These are phyloP conservation scores for Pseudohyphozyma bogoriensis DNA, from an alignment of 768 basidiomycete species.

Conservation along the genomic window DNA sequence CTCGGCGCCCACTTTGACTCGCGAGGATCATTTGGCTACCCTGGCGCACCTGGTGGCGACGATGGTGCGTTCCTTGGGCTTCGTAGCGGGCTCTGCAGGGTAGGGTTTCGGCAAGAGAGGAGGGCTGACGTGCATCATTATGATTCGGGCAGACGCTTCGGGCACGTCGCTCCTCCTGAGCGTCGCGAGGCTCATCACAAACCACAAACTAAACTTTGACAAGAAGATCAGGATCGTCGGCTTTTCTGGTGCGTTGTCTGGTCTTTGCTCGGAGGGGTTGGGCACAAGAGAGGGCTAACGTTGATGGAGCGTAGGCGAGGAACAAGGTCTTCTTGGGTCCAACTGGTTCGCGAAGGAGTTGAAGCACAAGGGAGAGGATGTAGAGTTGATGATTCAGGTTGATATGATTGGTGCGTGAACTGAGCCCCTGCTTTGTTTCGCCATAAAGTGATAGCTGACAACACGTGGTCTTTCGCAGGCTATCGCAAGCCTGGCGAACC, in stretches of 20 bases:
- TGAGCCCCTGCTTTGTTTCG: too few species aligned
- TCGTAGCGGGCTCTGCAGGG: neutral
- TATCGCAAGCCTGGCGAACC: conserved; percentile 32
- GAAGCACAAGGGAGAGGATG: conserved; percentile 9
- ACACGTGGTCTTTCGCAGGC: too few species aligned
- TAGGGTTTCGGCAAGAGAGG: conserved; percentile 8
- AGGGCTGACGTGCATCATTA: conserved; percentile 13
- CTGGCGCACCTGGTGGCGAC: conserved; percentile 12
- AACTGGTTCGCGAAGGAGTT: conserved; percentile 20
- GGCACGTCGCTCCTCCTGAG: conserved; percentile 27
- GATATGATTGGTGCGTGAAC: conserved; percentile 26
- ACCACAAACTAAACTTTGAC: conserved; percentile 14
- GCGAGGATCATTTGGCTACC: conserved; percentile 31
- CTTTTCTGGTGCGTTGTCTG: too few species aligned
- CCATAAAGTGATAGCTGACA: too few species aligned
- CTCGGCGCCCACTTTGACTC: conserved; percentile 32
- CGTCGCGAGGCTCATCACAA: conserved; percentile 26
- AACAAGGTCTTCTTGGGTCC: conserved; percentile 34
- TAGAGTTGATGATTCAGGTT: conserved; percentile 22
- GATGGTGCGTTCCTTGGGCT: too few species aligned
- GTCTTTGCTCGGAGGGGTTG: too few species aligned
- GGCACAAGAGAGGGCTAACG: too few species aligned
- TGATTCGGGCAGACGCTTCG: too few species aligned
- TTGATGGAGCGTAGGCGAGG: too few species aligned
- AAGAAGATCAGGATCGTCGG: conserved; percentile 27